These are phyloP conservation scores for Rosa chinensis DNA, from an alignment of 306 rosid genomes.

Conservation along the genomic window DNA sequence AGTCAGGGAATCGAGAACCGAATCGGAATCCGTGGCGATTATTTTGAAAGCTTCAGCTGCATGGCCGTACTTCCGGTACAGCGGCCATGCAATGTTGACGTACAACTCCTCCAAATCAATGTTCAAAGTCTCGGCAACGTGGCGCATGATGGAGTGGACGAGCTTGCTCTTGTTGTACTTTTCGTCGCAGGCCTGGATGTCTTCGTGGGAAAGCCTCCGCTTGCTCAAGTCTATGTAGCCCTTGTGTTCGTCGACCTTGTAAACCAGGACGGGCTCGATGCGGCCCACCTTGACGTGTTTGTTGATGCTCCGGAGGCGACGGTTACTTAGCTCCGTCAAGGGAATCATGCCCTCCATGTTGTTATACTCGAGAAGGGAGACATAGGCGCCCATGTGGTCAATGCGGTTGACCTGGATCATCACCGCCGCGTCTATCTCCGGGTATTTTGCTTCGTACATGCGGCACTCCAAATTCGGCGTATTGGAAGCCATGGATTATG, in stretches of 20 bases:
- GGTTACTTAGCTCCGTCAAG: constrained; percentile 90
- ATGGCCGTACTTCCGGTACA: constrained; percentile 84
- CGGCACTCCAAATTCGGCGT: constrained; percentile 78
- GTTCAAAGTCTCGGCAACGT: constrained; percentile 73
- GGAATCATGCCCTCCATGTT: constrained; percentile 96
- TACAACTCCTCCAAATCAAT: constrained; percentile 87
- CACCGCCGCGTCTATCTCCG: constrained; percentile 94
- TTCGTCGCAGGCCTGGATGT: constrained; percentile 81
- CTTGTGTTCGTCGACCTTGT: constrained; percentile 83
- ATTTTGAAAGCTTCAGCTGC: constrained; percentile 96
- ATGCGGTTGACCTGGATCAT: constrained; percentile 96
- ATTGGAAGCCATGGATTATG: constrained; percentile 39
- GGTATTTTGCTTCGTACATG: constrained; percentile 87
- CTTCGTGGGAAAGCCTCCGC: constrained; percentile 86
- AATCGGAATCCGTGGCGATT: constrained; percentile 79
- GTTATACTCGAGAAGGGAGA: constrained; percentile 86
- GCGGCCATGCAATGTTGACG: constrained; percentile 87
- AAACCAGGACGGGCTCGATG: constrained; percentile 97
- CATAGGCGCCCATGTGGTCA: constrained; percentile 93
- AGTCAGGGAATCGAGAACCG: constrained; percentile 68
- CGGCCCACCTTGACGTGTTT: constrained; percentile 85
- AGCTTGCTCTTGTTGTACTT: constrained; percentile 96
- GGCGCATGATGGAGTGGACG: constrained; percentile 92
- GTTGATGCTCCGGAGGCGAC: constrained; percentile 90
- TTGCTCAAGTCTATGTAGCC: constrained; percentile 95